Percentiles rank a stretch among this genome's conserved stretches.
Conservation (phyloP, 345 rosid genomes). For the Populus davidiana region DNA sequence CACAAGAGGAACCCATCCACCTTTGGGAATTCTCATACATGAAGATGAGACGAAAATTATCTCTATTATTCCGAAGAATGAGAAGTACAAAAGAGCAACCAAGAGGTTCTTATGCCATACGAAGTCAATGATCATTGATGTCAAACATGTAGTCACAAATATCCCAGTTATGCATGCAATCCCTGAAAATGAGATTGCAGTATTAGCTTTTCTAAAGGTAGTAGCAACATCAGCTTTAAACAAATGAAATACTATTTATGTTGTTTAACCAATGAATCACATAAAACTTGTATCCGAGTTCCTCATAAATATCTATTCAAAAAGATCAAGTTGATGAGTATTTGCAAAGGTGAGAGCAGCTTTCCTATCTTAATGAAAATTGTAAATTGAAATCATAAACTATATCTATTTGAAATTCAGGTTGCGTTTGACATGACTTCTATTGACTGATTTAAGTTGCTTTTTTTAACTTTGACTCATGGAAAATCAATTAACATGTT, state of each 20-base stretch:
- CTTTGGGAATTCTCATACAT: constrained; percentile 56
- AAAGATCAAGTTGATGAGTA: too few species aligned
- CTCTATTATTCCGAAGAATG: constrained; percentile 72
- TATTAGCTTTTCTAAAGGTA: neutral
- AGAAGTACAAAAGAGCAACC: constrained; percentile 47
- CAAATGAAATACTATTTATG: neutral
- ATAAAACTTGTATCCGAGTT: too few species aligned
- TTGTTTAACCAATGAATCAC: too few species aligned
- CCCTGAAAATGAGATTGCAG: constrained; percentile 48
- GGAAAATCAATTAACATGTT: too few species aligned
- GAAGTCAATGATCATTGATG: constrained; percentile 66
- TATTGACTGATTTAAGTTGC: too few species aligned
- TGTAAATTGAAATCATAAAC: too few species aligned
- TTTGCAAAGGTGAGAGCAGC: too few species aligned
- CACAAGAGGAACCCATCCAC: constrained; percentile 80
- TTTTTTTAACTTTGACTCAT: too few species aligned
- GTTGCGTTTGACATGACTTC: too few species aligned
- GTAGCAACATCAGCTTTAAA: constrained; percentile 10
- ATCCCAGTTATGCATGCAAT: constrained; percentile 60
- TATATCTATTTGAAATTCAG: too few species aligned
- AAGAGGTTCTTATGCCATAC: constrained; percentile 57
- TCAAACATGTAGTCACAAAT: constrained; percentile 68
- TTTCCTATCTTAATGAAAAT: too few species aligned
- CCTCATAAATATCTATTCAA: too few species aligned
- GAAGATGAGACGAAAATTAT: constrained; percentile 59